These are phyloP conservation scores for Conoideocrella luteorostrata DNA, from an alignment of 2,329 filamentous ascomycete genomes.

Conservation along the genomic window DNA sequence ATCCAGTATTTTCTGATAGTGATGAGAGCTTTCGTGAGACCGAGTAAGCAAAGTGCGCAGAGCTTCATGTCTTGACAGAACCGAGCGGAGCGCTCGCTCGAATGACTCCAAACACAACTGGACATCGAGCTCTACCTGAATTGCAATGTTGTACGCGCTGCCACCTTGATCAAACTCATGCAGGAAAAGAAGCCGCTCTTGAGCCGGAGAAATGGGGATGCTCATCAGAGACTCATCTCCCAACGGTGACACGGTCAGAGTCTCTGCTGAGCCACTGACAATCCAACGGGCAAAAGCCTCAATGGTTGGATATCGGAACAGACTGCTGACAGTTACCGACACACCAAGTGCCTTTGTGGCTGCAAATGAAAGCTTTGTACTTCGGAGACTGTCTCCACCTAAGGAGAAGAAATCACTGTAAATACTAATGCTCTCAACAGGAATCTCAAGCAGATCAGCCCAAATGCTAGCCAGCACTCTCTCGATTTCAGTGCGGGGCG, in stretches of 20 bases:
- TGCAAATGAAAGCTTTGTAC: neutral
- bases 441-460: neutral
- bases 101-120: neutral
- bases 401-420: neutral
- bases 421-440: constrained; percentile 6
- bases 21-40: neutral
- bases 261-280: neutral
- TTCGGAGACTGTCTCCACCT: neutral
- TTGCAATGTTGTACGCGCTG: neutral
- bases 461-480: neutral
- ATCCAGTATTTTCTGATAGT: neutral
- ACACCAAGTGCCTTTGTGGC: neutral
- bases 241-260: neutral
- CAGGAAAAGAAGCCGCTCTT: neutral
- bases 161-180: neutral
- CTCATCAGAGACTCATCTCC: neutral
- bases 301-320: neutral
- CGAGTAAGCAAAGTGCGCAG: neutral
- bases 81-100: neutral
- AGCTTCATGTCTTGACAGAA: neutral
- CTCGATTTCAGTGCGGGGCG: too few species aligned
- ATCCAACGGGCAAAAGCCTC: constrained; percentile 3
- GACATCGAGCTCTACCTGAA: neutral
- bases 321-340: neutral
- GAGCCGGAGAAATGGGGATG: neutral